Evolutionary conservation across 768 basidiomycete species (phyloP).

Genomic region (Udeniomyces megalosporus): DNA sequence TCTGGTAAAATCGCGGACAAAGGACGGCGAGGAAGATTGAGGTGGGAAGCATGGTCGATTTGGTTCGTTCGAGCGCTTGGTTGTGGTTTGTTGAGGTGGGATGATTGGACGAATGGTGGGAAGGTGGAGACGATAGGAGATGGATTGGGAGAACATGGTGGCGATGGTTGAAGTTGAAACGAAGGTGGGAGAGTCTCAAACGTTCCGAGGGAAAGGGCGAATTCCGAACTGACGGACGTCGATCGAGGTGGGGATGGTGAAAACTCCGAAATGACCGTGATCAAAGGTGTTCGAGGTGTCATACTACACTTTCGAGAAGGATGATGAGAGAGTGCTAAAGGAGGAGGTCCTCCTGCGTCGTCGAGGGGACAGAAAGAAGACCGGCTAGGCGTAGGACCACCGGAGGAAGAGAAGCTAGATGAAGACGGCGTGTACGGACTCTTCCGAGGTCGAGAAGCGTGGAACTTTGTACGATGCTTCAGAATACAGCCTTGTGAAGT

Average conservation of each 20-base stretch:
- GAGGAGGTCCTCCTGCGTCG: background rate
- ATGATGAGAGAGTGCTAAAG: background rate
- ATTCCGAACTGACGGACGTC: background rate
- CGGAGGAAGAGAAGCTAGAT: background rate
- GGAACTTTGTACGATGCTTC: background rate
- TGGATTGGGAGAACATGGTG: constrained; percentile 5
- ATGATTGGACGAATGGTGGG: background rate
- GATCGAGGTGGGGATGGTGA: background rate
- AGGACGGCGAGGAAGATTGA: background rate
- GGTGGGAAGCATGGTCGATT: background rate
- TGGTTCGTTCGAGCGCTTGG: background rate
- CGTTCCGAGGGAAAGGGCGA: constrained; percentile 10
- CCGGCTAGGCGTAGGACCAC: background rate
- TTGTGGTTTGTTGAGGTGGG: background rate
- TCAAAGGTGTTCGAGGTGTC: background rate
- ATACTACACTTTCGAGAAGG: background rate
- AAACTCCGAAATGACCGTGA: background rate
- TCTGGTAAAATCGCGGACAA: background rate
- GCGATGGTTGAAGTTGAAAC: constrained; percentile 8
- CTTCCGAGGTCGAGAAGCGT: background rate
- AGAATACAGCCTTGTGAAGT: too few relatives aligned
- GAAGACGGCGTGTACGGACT: background rate
- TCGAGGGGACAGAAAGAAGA: background rate
- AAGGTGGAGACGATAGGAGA: constrained; percentile 6
- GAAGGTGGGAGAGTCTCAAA: constrained; percentile 8